phyloP scores from a whole-genome alignment of 108 stramenopile genomes.

The Pseudonitzschia delicatissima region DNA sequence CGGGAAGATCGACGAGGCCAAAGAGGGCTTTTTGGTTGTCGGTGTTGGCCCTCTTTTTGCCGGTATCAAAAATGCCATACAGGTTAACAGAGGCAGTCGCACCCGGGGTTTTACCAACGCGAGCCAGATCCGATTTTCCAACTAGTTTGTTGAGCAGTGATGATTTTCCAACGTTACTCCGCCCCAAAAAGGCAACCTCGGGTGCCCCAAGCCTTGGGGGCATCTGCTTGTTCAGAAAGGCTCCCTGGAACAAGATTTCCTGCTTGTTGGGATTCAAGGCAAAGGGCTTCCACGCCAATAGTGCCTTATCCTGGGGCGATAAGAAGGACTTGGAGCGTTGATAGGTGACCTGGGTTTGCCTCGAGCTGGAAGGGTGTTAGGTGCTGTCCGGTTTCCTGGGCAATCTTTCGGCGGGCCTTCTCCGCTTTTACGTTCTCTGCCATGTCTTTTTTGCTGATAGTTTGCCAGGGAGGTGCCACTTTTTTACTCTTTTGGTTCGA shows the following conservation, averaged over 20 bases:
- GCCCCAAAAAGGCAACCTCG: slow-evolving; percentile 91
- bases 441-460: slow-evolving; percentile 60
- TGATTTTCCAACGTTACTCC: slow-evolving; percentile 94
- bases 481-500: slow-evolving; percentile 8
- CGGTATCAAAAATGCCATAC: slow-evolving; percentile 46
- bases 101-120: slow-evolving; percentile 86
- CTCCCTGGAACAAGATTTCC: slow-evolving; percentile 53
- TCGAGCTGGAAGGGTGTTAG: slow-evolving; percentile 3
- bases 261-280: slow-evolving; percentile 32
- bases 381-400: slow-evolving; percentile 40
- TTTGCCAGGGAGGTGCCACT: slow-evolving; percentile 76
- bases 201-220: slow-evolving; percentile 76
- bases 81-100: slow-evolving; percentile 82
- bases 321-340: slow-evolving; percentile 50
- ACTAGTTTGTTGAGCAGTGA: slow-evolving; percentile 72
- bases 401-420: slow-evolving; percentile 56
- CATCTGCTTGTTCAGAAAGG: slow-evolving; percentile 54
- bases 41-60: slow-evolving; percentile 1
- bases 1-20: slow-evolving; percentile 92
- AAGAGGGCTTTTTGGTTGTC: slow-evolving; percentile 35
- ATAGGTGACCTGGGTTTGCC: slow-evolving; percentile 25
- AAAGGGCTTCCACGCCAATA: slow-evolving; percentile 78
- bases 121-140: slow-evolving; percentile 43
- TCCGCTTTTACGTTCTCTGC: slow-evolving; percentile 60
- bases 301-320: slow-evolving; percentile 40